Percentiles rank a stretch among this genome's conserved stretches.
These are phyloP conservation scores for Nidula microcarpa DNA, from an alignment of 768 basidiomycete species.

Conservation along the genomic window DNA sequence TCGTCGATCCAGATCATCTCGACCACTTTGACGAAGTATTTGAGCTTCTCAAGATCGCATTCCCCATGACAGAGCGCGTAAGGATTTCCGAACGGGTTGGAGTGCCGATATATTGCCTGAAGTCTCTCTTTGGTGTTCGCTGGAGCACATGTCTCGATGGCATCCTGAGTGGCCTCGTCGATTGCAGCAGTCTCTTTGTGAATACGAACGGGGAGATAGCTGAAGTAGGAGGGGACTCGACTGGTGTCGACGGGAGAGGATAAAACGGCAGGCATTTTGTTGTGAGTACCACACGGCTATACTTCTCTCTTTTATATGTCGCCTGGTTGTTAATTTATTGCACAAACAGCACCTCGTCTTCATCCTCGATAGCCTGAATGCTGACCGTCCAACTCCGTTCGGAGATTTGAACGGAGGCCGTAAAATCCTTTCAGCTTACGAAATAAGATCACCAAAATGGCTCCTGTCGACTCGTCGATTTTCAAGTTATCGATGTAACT, in stretches of 20 bases:
- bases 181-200: constrained; percentile 11
- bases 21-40: constrained; percentile 14
- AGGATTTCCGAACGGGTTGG: constrained; percentile 13
- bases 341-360: too few relatives aligned
- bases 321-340: too few relatives aligned
- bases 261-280: constrained; percentile 1
- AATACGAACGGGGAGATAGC: constrained; percentile 12
- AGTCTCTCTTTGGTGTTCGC: constrained; percentile 9
- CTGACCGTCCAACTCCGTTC: too few relatives aligned
- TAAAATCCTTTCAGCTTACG: too few relatives aligned
- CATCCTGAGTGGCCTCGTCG: constrained; percentile 8
- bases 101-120: constrained; percentile 12
- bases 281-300: too few relatives aligned
- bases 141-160: constrained; percentile 9
- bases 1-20: constrained; percentile 20
- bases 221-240: constrained; percentile 9
- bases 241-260: constrained; percentile 8
- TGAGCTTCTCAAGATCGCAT: constrained; percentile 14
- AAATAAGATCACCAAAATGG: too few relatives aligned
- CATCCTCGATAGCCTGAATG: too few relatives aligned
- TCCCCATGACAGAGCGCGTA: constrained; percentile 13
- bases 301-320: too few relatives aligned
- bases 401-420: too few relatives aligned
- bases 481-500: too few relatives aligned
- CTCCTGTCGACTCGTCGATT: too few relatives aligned